Percentiles rank a stretch among this genome's conserved stretches.
Conservation (phyloP, 371 early-diverging fungal genomes). For the Mortierella sp. region DNA sequence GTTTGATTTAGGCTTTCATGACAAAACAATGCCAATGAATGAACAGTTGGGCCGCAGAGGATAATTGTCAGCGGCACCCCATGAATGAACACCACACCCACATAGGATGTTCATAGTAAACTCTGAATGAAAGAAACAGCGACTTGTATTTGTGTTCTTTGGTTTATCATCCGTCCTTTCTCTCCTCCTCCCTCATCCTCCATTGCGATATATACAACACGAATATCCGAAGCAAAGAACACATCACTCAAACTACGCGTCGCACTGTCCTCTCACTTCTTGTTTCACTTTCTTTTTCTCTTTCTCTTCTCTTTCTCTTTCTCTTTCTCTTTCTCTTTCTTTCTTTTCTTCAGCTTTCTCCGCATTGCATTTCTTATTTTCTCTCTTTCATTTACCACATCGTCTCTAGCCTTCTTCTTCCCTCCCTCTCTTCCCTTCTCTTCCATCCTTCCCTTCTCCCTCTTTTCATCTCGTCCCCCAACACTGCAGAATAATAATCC, state of each 20-base stretch:
- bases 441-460: background rate
- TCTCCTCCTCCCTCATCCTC: background rate
- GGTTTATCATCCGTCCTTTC: too few relatives aligned
- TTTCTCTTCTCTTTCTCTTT: background rate
- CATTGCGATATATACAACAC: background rate
- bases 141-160: too few relatives aligned
- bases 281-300: background rate
- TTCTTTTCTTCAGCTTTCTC: background rate
- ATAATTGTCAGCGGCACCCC: too few relatives aligned
- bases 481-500: background rate
- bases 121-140: too few relatives aligned
- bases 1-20: too few relatives aligned
- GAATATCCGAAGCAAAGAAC: too few relatives aligned
- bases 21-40: too few relatives aligned
- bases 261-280: background rate
- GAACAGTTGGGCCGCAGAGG: too few relatives aligned
- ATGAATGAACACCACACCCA: too few relatives aligned
- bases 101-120: too few relatives aligned
- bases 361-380: background rate
- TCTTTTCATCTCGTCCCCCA: background rate
- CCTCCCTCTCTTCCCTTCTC: background rate
- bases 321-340: background rate
- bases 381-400: background rate
- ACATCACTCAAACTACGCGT: background rate
- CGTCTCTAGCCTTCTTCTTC: background rate